Conservation (phyloP, 2,329 filamentous ascomycete genomes). For the Colletotrichum aenigma region DNA sequence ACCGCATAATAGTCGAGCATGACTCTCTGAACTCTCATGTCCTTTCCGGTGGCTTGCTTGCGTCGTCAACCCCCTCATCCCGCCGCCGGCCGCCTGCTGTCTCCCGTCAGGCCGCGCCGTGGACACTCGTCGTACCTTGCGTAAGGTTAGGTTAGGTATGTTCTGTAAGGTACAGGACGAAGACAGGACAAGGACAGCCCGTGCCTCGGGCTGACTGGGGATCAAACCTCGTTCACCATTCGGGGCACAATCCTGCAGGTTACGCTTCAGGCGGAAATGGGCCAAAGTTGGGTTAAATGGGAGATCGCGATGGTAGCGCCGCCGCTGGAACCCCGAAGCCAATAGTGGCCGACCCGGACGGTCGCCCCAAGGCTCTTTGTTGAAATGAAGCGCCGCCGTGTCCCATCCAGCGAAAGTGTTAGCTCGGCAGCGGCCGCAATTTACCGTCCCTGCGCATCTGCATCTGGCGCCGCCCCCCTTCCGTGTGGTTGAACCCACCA, state of each 20-base stretch:
- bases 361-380: slow-evolving; percentile 3
- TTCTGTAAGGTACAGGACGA: background rate
- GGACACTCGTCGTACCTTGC: background rate
- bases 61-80: background rate
- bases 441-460: slow-evolving; percentile 16
- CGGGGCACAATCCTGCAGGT: background rate
- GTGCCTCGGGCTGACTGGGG: background rate
- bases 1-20: background rate
- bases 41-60: background rate
- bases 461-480: background rate
- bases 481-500: background rate
- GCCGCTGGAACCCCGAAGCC: slow-evolving; percentile 7
- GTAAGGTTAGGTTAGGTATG: background rate
- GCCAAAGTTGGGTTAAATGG: background rate
- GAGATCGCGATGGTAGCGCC: slow-evolving; percentile 13
- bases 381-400: slow-evolving; percentile 14
- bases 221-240: background rate
- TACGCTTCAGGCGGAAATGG: slow-evolving; percentile 5
- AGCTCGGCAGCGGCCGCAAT: slow-evolving; percentile 18
- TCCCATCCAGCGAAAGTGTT: slow-evolving; percentile 7
- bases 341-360: slow-evolving; percentile 17
- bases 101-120: background rate
- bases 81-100: background rate
- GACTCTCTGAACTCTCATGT: background rate
- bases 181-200: background rate